Base-by-base conservation (phyloP, 768 basidiomycete species). In the Phylloporus sp. region DNA sequence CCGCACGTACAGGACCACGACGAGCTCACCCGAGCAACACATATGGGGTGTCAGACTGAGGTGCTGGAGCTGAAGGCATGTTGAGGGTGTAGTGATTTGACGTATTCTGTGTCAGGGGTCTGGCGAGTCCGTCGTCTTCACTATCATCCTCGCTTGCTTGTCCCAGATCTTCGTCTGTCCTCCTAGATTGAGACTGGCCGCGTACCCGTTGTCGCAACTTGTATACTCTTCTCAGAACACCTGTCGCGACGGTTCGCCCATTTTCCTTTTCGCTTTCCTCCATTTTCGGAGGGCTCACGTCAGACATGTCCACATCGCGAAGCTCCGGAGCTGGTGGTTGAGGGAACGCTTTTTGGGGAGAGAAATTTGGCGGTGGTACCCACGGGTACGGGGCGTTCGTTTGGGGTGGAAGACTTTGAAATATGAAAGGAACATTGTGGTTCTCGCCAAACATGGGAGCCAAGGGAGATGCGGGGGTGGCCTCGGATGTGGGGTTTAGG, bases 21-120 rank as follows among this genome's bases (percentile, higher is more conserved):
- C 47, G 12, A 23, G 27, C 86, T 64, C 59, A 94, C 93, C 94
- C 93, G 44, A 93, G 78, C 26, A 97, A 74, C 48, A 94, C 73
- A 70, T 92, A 91, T 20, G 95, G 95, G 31, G 75, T 70, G 54
- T 90, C 86, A 26, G 82, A 81, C 54, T 72, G 78, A 36, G 77
- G 74, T 23, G 74, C 64, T 23, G 80, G 69, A 16, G 80, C 76
- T 23, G 84, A 76, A 16, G 90, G 79, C 72, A 92, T 75, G 70
- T 92, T 90, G 52, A 92, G 76, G 3, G 90, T 91, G 67, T 90
- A 92, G 61, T 91, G 88, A 63, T 89, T 84, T 42, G 85, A 83
- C 31, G 79, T 87, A 53, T 76, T 84, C 54, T 74, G 78, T 23
- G 78, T 75, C 50, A 77, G 55, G 55, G 74, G 72, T 44, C 56